Evolutionary conservation across 192 early-diverging fungal genomes (phyloP).

Genomic region (Rhizophlyctis rosea): DNA sequence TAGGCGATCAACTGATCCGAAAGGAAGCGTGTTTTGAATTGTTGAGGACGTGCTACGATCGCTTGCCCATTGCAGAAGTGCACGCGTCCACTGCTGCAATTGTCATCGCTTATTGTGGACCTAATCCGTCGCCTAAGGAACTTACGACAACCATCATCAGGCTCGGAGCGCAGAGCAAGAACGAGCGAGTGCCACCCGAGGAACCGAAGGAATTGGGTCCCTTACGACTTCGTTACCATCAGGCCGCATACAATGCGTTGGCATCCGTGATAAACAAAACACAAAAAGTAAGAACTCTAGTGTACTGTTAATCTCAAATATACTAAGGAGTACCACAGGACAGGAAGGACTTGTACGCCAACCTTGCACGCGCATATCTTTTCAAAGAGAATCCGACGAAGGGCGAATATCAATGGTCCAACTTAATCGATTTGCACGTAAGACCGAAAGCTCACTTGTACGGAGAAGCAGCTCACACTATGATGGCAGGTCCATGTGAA

Average conservation of each 20-base stretch:
- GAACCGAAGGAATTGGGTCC: conserved; percentile 1
- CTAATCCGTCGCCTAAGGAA: conserved; percentile 12
- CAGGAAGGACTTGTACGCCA: conserved; percentile 21
- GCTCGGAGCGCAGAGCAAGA: conserved; percentile 15
- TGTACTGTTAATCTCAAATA: neutral
- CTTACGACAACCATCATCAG: conserved; percentile 19
- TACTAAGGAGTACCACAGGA: neutral
- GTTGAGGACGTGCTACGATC: conserved; percentile 48
- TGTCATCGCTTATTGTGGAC: conserved; percentile 1
- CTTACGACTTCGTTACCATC: conserved; percentile 37
- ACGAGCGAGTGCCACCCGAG: conserved; percentile 5
- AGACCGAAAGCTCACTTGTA: neutral
- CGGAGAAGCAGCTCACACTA: neutral
- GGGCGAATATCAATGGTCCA: conserved; percentile 16
- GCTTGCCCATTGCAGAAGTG: conserved; percentile 7
- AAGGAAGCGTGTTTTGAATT: conserved; percentile 46
- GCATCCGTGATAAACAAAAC: conserved; percentile 56
- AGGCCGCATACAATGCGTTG: conserved; percentile 55
- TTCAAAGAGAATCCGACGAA: conserved; percentile 52
- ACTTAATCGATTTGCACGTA: conserved; percentile 15
- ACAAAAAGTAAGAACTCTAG: conserved; percentile 30
- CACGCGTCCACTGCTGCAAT: conserved; percentile 7
- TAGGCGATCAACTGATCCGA: conserved; percentile 26
- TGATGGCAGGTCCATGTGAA: neutral
- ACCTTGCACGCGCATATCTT: conserved; percentile 54